Evolutionary conservation across 257 asterid species (phyloP), one percentile per base, ranked within the genome.

Genomic region (Phtheirospermum japonicum): DNA sequence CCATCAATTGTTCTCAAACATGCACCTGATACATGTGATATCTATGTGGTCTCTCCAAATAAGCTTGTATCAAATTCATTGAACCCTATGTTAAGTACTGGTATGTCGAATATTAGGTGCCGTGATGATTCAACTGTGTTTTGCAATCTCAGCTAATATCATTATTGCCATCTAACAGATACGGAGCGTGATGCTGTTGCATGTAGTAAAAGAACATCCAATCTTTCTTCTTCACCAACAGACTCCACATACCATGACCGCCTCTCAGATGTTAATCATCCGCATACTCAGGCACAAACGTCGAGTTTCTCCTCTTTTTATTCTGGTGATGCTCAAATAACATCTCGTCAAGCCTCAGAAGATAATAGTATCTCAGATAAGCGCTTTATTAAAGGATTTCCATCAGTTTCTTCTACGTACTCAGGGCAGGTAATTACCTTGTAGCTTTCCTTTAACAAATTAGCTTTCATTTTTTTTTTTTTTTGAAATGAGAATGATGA

Each of bases 1-100:
- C 90, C 98, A 5, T 80, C 95, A 63, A 57, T 78, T 68, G 79
- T 88, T 72, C 85, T 83, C 63, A 82, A 73, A 71, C 73, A 79
- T 72, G 89, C 94, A 59, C 96, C 89, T 66, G 79, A 67, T 4
- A 65, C 80, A 30, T 88, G 95, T 49, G 67, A 73, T 63, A 45
- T 88, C 54, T 76, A 74, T 78, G 90, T 85, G 65, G 79, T 90
- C 63, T 81, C 85, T 49, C 70, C 67, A 67, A 65, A 74, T 63
- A 82, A 77, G 75, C 64, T 76, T 76, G 69, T 72, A 57, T 68
- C 83, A 53, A 88, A 84, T 71, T 79, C 84, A 17, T 52, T 61
- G 62, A 64, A 80, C 65, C 77, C 90, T 67, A 61, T 65, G 61
- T 70, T 71, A 63, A 67, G 59, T 42, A 37, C 71, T 13, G 95